Conservation (phyloP, 768 basidiomycete genomes). For the Lentinus tigrinus region DNA sequence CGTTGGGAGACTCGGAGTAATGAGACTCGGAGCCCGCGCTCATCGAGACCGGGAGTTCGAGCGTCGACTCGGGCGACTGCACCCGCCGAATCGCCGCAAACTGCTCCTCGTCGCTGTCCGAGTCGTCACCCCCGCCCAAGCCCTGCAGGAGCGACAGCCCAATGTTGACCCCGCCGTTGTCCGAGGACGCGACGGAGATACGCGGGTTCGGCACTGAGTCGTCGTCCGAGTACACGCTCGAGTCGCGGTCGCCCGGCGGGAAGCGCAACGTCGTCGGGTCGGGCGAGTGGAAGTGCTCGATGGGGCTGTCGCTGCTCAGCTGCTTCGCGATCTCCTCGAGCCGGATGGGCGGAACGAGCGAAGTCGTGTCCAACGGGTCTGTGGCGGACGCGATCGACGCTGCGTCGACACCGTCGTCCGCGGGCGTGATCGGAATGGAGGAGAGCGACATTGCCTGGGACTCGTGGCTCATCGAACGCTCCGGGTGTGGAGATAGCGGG, state of each 20-base stretch:
- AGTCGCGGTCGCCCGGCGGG: slow-evolving; percentile 1
- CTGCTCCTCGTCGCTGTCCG: slow-evolving; percentile 16
- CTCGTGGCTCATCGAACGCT: slow-evolving; percentile 16
- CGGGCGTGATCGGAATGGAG: slow-evolving; percentile 12
- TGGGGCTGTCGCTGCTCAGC: slow-evolving; percentile 10
- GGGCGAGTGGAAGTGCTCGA: slow-evolving; percentile 5
- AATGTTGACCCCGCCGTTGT: slow-evolving; percentile 61
- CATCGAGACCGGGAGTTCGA: background rate
- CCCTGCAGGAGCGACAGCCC: slow-evolving; percentile 65
- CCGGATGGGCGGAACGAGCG: slow-evolving; percentile 4
- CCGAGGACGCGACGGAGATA: slow-evolving; percentile 43
- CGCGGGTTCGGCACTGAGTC: slow-evolving; percentile 29
- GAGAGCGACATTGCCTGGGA: slow-evolving; percentile 4
- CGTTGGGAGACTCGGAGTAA: slow-evolving; percentile 3
- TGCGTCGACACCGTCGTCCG: background rate
- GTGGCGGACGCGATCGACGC: background rate
- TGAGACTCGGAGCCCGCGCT: slow-evolving; percentile 14
- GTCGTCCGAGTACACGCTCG: slow-evolving; percentile 13
- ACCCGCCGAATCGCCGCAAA: background rate
- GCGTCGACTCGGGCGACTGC: slow-evolving; percentile 10
- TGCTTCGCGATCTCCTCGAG: slow-evolving; percentile 12
- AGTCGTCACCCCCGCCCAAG: slow-evolving; percentile 28
- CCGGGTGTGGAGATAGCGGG: slow-evolving; percentile 2
- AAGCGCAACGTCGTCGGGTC: slow-evolving; percentile 1
- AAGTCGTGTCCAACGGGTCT: background rate